Evolutionary conservation across 257 asterid species (phyloP).

Genomic region (Primulina tabacum): DNA sequence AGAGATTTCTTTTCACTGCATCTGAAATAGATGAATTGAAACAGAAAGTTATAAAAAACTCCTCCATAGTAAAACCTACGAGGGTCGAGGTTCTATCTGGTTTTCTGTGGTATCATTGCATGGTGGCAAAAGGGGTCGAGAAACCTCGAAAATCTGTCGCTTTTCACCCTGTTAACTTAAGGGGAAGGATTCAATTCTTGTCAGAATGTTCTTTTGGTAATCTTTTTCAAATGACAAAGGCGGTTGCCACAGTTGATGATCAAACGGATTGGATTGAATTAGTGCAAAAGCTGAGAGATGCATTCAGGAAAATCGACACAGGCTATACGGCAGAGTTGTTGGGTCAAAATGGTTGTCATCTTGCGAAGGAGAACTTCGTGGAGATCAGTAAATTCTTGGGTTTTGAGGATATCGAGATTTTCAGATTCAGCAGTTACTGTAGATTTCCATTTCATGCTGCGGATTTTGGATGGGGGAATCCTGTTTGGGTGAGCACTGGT

Average conservation of each 20-base stretch:
- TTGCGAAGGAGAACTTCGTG: slow-evolving; percentile 38
- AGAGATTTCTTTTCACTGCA: slow-evolving; percentile 39
- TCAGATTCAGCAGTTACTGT: slow-evolving; percentile 45
- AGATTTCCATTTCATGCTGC: slow-evolving; percentile 38
- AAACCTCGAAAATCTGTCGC: slow-evolving; percentile 27
- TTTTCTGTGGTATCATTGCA: slow-evolving; percentile 45
- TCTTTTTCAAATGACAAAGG: slow-evolving; percentile 46
- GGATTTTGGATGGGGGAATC: slow-evolving; percentile 65
- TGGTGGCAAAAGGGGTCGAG: slow-evolving; percentile 29
- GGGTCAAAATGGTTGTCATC: slow-evolving; percentile 40
- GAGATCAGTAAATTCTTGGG: slow-evolving; percentile 13
- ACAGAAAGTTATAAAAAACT: background rate
- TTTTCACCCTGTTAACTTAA: slow-evolving; percentile 47
- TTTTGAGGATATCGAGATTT: slow-evolving; percentile 27
- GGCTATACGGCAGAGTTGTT: slow-evolving; percentile 26
- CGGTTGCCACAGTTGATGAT: slow-evolving; percentile 10
- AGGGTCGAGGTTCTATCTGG: slow-evolving; percentile 51
- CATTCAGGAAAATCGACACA: slow-evolving; percentile 32
- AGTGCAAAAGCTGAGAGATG: slow-evolving; percentile 40
- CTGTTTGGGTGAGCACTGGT: slow-evolving; percentile 44
- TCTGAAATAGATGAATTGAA: slow-evolving; percentile 31
- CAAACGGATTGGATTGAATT: slow-evolving; percentile 34
- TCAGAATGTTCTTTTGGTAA: slow-evolving; percentile 56
- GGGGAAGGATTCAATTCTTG: slow-evolving; percentile 36
- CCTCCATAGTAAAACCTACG: slow-evolving; percentile 25